These are phyloP conservation scores for Fagus sylvatica DNA, from an alignment of 306 rosid genomes.

Conservation along the genomic window DNA sequence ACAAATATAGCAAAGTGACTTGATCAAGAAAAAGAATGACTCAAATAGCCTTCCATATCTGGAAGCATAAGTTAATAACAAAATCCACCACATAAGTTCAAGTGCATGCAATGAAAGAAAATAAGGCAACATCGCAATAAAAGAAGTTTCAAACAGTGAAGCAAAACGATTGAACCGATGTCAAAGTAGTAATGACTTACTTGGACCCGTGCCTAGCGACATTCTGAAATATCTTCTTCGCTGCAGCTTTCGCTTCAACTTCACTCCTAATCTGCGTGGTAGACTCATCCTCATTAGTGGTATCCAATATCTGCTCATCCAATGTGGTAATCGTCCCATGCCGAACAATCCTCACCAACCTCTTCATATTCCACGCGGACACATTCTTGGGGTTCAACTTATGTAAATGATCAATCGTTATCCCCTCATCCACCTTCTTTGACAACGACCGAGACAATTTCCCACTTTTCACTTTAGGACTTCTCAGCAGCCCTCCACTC, in stretches of 20 bases:
- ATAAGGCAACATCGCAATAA: not conserved
- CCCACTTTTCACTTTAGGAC: slow-evolving; percentile 36
- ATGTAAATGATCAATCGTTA: slow-evolving; percentile 72
- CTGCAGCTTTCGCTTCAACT: slow-evolving; percentile 78
- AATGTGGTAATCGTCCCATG: slow-evolving; percentile 67
- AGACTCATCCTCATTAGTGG: slow-evolving; percentile 47
- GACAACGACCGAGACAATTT: slow-evolving; percentile 40
- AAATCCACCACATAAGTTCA: not conserved
- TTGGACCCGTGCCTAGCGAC: slow-evolving; percentile 72
- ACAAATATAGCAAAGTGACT: too few relatives aligned
- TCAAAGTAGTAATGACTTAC: slow-evolving; percentile 36
- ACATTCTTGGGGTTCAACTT: slow-evolving; percentile 71
- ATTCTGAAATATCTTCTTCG: slow-evolving; percentile 76
- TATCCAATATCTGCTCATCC: slow-evolving; percentile 60
- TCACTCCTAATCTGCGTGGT: slow-evolving; percentile 67
- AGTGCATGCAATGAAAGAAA: not conserved
- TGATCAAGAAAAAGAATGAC: not conserved
- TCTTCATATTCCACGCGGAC: slow-evolving; percentile 95
- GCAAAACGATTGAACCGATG: not conserved
- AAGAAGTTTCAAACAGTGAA: not conserved
- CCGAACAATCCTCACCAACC: slow-evolving; percentile 71
- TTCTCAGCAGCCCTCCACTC: slow-evolving; percentile 44
- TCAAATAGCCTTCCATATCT: not conserved
- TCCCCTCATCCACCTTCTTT: slow-evolving; percentile 53
- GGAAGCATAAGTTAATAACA: not conserved